Evolutionary conservation across 208 protist species (phyloP).

Genomic region (Trypanosoma lewisi): DNA sequence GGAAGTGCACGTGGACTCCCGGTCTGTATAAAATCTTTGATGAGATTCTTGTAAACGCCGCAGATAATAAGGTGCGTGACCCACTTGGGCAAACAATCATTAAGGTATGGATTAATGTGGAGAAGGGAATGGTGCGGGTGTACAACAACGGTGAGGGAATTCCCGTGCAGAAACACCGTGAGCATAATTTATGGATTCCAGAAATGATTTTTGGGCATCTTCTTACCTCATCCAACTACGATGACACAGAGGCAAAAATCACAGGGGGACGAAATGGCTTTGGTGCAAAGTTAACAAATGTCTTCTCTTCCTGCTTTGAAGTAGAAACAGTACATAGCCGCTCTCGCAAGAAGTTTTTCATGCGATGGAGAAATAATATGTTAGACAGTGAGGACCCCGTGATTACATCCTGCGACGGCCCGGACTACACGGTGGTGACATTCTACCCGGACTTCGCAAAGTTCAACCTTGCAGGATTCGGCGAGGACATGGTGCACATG

Average conservation of each 20-base stretch:
- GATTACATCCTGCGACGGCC: slow-evolving; percentile 71
- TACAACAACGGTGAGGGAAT: slow-evolving; percentile 99
- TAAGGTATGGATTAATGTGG: slow-evolving; percentile 94
- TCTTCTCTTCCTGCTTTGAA: slow-evolving; percentile 97
- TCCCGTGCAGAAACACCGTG: slow-evolving; percentile 95
- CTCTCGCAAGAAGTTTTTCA: slow-evolving; percentile 92
- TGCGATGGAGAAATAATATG: slow-evolving; percentile 98
- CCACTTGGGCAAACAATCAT: slow-evolving; percentile 83
- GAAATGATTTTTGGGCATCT: slow-evolving; percentile 99
- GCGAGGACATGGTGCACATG: slow-evolving; percentile 96
- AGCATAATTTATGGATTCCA: slow-evolving; percentile 98
- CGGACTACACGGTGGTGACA: slow-evolving; percentile 98
- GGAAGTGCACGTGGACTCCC: slow-evolving; percentile 96
- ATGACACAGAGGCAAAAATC: slow-evolving; percentile 97
- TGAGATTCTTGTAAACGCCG: slow-evolving; percentile 99
- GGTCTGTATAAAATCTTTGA: slow-evolving; percentile 99
- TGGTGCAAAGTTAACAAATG: slow-evolving; percentile 99
- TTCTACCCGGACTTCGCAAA: slow-evolving; percentile 98
- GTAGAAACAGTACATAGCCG: slow-evolving; percentile 96
- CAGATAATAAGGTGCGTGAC: slow-evolving; percentile 99
- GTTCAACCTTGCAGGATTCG: slow-evolving; percentile 96
- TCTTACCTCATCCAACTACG: slow-evolving; percentile 99
- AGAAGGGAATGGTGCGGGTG: slow-evolving; percentile 93
- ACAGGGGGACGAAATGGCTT: slow-evolving; percentile 97
- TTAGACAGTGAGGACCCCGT: slow-evolving; percentile 85